phyloP scores from a whole-genome alignment of 352 stramenopile species.

The Phytophthora sojae region DNA sequence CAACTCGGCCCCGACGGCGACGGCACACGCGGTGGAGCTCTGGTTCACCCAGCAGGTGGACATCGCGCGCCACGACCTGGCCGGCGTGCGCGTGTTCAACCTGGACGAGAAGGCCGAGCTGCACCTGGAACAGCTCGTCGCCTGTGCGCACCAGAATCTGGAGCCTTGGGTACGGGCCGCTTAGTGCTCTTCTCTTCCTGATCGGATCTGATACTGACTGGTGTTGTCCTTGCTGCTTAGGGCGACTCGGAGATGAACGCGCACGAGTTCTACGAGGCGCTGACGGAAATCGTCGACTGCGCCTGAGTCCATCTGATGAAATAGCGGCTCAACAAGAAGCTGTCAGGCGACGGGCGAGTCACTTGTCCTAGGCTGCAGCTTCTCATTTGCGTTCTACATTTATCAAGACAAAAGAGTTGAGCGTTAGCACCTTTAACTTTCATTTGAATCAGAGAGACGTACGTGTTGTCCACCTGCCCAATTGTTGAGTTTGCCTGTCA shows the following conservation, averaged over 20 bases:
- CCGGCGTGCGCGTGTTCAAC: slow-evolving; percentile 20
- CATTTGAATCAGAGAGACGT: background rate
- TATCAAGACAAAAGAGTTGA: background rate
- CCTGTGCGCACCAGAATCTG: slow-evolving; percentile 34
- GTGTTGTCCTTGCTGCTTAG: slow-evolving; percentile 1
- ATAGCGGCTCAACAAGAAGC: background rate
- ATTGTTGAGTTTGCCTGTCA: no score
- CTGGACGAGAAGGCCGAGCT: slow-evolving; percentile 21
- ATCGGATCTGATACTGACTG: background rate
- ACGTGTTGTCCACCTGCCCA: background rate
- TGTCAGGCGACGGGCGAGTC: background rate
- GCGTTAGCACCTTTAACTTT: background rate
- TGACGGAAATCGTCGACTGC: slow-evolving; percentile 17
- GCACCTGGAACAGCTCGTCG: slow-evolving; percentile 32
- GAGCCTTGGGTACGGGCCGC: slow-evolving; percentile 22
- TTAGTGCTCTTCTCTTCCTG: no score
- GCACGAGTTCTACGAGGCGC: slow-evolving; percentile 22
- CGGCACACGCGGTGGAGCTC: slow-evolving; percentile 20
- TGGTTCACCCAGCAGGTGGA: slow-evolving; percentile 45
- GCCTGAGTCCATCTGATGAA: slow-evolving; percentile 1
- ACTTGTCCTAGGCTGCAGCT: no score
- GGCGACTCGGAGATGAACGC: slow-evolving; percentile 20
- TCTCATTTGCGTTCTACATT: slow-evolving; percentile 5
- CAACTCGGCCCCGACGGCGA: slow-evolving; percentile 24
- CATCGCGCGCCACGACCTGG: slow-evolving; percentile 31